These are phyloP conservation scores for Boehmeria nivea DNA, from an alignment of 306 rosid genomes.

Conservation along the genomic window DNA sequence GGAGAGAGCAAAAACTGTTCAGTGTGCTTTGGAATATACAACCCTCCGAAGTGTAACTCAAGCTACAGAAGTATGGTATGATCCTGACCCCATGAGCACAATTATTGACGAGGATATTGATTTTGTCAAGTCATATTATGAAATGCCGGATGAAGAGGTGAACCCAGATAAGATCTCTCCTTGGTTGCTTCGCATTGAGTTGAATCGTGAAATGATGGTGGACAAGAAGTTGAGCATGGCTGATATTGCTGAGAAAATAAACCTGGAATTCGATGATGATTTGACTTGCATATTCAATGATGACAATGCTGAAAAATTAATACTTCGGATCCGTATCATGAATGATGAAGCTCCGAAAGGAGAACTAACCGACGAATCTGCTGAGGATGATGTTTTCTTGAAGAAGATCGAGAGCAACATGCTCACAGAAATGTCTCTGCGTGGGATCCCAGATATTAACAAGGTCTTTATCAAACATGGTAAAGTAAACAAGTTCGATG, in stretches of 20 bases:
- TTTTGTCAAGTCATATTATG: conserved; percentile 84
- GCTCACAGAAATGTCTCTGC: conserved; percentile 97
- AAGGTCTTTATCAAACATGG: conserved; percentile 87
- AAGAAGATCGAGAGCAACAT: conserved; percentile 96
- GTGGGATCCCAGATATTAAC: conserved; percentile 90
- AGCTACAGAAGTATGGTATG: conserved; percentile 99
- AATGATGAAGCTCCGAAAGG: conserved; percentile 95
- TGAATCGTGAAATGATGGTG: conserved; percentile 99
- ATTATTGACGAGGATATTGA: conserved; percentile 89
- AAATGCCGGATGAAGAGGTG: conserved; percentile 99
- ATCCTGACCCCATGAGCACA: conserved; percentile 94
- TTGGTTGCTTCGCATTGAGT: conserved; percentile 94
- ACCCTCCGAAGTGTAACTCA: conserved; percentile 96
- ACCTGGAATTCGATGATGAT: conserved; percentile 85
- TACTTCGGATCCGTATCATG: conserved; percentile 95
- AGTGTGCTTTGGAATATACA: conserved; percentile 97
- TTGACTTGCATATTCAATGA: conserved; percentile 94
- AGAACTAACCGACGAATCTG: conserved; percentile 84
- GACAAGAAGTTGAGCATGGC: conserved; percentile 99
- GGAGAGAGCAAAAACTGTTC: conserved; percentile 95
- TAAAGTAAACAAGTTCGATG: conserved; percentile 78
- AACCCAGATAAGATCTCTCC: conserved; percentile 93
- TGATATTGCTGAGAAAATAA: conserved; percentile 96
- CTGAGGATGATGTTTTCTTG: conserved; percentile 93
- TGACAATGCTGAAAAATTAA: conserved; percentile 92